Evolutionary conservation across 345 rosid genomes (phyloP).

Genomic region (Euphorbia pulcherrima): DNA sequence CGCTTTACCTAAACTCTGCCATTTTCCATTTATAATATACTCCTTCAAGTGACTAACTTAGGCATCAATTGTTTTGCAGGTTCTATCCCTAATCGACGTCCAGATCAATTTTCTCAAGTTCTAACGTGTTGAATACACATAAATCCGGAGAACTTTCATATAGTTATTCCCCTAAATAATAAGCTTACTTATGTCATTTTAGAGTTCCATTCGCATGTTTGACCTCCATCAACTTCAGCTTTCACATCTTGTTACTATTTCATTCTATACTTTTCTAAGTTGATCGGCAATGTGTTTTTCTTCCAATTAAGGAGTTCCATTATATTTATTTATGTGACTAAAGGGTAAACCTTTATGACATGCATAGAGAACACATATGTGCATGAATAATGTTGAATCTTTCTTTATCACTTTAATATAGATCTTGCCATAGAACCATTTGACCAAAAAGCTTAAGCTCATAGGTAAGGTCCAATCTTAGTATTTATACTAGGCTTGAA

Average conservation of each 20-base stretch:
- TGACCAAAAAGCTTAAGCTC: too few species aligned
- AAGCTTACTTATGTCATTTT: background rate
- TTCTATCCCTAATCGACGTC: too few species aligned
- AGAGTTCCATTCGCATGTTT: background rate
- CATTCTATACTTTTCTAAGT: background rate
- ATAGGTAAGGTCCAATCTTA: too few species aligned
- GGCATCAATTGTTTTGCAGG: too few species aligned
- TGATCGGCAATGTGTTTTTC: background rate
- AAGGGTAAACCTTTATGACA: background rate
- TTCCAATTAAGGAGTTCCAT: background rate
- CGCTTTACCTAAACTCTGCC: too few species aligned
- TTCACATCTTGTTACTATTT: background rate
- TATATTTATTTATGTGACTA: background rate
- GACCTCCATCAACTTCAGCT: background rate
- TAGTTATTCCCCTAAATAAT: background rate
- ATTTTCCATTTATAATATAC: too few species aligned
- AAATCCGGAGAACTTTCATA: too few species aligned
- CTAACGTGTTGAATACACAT: too few species aligned
- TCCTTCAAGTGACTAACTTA: too few species aligned
- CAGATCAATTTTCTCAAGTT: too few species aligned
- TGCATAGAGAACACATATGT: background rate
- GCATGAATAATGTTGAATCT: background rate
- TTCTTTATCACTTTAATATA: background rate
- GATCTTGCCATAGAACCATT: too few species aligned
- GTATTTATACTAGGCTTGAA: too few species aligned